phyloP scores from a whole-genome alignment of 139 green algal species.

The Chlorella sp. region DNA sequence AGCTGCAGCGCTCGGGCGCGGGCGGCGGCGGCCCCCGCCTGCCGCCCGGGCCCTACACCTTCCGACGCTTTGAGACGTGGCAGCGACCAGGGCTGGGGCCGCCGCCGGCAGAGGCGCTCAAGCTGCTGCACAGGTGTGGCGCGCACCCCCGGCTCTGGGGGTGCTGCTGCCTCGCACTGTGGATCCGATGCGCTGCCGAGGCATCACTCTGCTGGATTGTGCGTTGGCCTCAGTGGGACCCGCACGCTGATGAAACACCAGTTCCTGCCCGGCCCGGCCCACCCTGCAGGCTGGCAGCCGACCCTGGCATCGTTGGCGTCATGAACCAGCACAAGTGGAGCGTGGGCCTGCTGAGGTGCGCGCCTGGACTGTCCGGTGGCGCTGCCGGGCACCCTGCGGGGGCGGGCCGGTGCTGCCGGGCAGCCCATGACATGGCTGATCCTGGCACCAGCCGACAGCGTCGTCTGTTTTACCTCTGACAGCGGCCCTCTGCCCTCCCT shows the following conservation, averaged over 20 bases:
- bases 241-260: too few species aligned
- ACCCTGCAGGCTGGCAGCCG: slow-evolving; percentile 34
- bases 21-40: not conserved
- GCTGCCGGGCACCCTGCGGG: not conserved
- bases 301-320: slow-evolving; percentile 79
- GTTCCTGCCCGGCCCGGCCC: too few species aligned
- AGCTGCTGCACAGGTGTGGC: slow-evolving; percentile 69
- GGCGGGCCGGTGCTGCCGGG: too few species aligned
- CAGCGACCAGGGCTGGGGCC: slow-evolving; percentile 44
- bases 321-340: slow-evolving; percentile 70
- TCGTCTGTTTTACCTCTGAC: not conserved
- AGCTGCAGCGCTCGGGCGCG: slow-evolving; percentile 17
- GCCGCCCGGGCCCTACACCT: slow-evolving; percentile 42
- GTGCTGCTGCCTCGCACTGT: not conserved
- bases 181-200: not conserved
- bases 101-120: slow-evolving; percentile 52
- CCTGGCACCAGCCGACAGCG: not conserved
- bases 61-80: slow-evolving; percentile 47
- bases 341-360: slow-evolving; percentile 68
- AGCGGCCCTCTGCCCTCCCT: not conserved
- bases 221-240: too few species aligned
- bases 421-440: not conserved
- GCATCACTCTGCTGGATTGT: too few species aligned
- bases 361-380: too few species aligned
- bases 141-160: not conserved